These are phyloP conservation scores for Aspergillus persii DNA, from an alignment of 2,329 filamentous ascomycete species.

Conservation along the genomic window DNA sequence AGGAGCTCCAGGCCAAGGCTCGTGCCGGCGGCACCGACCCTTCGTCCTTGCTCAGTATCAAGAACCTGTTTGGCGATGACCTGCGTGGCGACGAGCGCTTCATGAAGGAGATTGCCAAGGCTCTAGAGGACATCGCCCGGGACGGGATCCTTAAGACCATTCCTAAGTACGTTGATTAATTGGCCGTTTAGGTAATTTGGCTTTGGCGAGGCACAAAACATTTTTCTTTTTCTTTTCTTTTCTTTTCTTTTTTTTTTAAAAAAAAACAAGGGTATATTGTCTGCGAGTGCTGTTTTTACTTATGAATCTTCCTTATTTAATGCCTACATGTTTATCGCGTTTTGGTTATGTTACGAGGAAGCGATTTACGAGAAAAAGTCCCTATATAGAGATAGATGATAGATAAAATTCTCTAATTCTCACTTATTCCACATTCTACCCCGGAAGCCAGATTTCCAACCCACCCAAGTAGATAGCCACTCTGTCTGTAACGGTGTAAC, in stretches of 20 bases:
- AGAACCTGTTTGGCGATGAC: conserved; percentile 52
- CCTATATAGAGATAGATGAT: background rate
- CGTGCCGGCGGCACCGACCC: conserved; percentile 46
- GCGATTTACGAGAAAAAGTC: background rate
- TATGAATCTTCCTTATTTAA: background rate
- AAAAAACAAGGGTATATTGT: background rate
- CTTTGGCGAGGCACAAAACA: too few relatives aligned
- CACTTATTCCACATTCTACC: background rate
- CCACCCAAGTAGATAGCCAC: too few relatives aligned
- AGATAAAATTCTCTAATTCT: background rate
- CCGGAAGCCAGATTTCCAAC: too few relatives aligned
- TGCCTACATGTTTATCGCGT: background rate
- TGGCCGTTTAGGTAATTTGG: background rate
- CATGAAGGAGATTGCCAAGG: conserved; percentile 46
- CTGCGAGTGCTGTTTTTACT: background rate
- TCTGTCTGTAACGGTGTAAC: too few relatives aligned
- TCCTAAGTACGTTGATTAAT: conserved; percentile 48
- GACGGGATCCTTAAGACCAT: conserved; percentile 52
- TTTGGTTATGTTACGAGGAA: background rate
- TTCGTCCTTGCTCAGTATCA: conserved; percentile 45
- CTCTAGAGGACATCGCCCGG: conserved; percentile 47
- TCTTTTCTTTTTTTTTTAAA: background rate
- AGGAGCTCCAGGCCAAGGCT: conserved; percentile 49
- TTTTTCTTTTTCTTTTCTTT: background rate
- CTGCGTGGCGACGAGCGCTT: conserved; percentile 51